Percentiles rank a stretch among this genome's conserved stretches.
phyloP scores from a whole-genome alignment of 495 filamentous ascomycete species.

The Durotheca rogersii region DNA sequence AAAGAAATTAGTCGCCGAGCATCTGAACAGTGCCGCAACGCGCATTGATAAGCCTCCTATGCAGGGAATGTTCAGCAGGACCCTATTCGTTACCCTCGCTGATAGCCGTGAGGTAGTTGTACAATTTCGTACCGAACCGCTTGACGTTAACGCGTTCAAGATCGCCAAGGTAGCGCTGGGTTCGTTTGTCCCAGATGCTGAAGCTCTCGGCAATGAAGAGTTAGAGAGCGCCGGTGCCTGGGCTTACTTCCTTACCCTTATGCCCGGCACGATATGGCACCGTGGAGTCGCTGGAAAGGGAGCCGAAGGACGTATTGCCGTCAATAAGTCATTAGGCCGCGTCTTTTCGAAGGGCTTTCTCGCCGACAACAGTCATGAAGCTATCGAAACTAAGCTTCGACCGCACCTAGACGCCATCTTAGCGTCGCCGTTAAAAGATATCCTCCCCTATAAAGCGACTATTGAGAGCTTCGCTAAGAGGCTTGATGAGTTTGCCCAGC shows the following conservation, averaged over 20 bases:
- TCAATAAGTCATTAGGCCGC: conserved; percentile 28
- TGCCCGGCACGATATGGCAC: conserved; percentile 33
- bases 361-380: conserved; percentile 27
- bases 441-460: conserved; percentile 20
- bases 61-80: conserved; percentile 39
- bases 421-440: conserved; percentile 28
- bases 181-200: conserved; percentile 30
- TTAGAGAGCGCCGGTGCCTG: conserved; percentile 24
- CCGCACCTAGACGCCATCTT: conserved; percentile 34
- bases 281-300: conserved; percentile 27
- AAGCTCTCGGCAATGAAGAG: conserved; percentile 30
- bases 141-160: conserved; percentile 29
- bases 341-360: conserved; percentile 29
- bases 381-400: conserved; percentile 30
- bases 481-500: conserved; percentile 30
- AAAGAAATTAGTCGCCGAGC: conserved; percentile 34
- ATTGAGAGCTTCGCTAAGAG: conserved; percentile 28
- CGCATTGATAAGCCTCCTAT: conserved; percentile 32
- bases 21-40: conserved; percentile 33
- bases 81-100: conserved; percentile 30
- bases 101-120: conserved; percentile 34
- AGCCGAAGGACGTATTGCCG: conserved; percentile 24
- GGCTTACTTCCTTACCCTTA: conserved; percentile 34
- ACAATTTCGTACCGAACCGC: conserved; percentile 37
- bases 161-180: conserved; percentile 31